Conservation (phyloP, 2,329 filamentous ascomycete species). For the Talaromyces sp. region DNA sequence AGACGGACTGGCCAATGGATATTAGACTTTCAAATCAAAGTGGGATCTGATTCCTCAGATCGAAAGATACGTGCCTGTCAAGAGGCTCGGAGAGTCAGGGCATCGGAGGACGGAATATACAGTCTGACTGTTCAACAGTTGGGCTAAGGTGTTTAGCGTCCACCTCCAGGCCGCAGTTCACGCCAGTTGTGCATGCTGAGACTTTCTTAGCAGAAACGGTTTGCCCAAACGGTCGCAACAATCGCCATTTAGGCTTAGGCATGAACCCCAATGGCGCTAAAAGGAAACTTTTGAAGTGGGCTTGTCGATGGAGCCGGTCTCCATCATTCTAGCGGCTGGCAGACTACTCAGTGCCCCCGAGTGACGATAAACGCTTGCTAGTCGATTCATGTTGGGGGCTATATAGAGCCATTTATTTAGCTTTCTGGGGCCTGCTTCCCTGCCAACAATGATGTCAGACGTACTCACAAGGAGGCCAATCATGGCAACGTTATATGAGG, state of each 20-base stretch:
- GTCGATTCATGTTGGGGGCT: slow-evolving; percentile 6
- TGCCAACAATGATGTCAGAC: slow-evolving; percentile 5
- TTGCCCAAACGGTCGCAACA: not conserved
- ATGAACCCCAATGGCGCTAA: not conserved
- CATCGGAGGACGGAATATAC: slow-evolving; percentile 34
- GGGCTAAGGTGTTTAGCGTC: slow-evolving; percentile 4
- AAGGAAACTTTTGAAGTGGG: not conserved
- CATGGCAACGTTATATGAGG: not conserved
- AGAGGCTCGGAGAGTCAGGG: not conserved
- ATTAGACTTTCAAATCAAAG: not conserved
- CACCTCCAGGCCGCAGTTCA: not conserved
- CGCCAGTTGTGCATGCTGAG: not conserved
- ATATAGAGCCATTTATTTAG: not conserved
- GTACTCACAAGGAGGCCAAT: not conserved
- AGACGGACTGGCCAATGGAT: not conserved
- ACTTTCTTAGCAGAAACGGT: not conserved
- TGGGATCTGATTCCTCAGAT: not conserved
- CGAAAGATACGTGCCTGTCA: not conserved
- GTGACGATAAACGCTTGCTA: slow-evolving; percentile 5
- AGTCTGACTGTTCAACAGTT: slow-evolving; percentile 4
- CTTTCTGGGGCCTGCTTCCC: not conserved
- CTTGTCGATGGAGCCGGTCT: not conserved
- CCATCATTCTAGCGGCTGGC: not conserved
- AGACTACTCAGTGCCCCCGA: not conserved
- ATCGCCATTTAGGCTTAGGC: not conserved